Evolutionary conservation across 352 stramenopile genomes (phyloP), one percentile per base, ranked within the genome.

Genomic region (Thraustotheca clavata): DNA sequence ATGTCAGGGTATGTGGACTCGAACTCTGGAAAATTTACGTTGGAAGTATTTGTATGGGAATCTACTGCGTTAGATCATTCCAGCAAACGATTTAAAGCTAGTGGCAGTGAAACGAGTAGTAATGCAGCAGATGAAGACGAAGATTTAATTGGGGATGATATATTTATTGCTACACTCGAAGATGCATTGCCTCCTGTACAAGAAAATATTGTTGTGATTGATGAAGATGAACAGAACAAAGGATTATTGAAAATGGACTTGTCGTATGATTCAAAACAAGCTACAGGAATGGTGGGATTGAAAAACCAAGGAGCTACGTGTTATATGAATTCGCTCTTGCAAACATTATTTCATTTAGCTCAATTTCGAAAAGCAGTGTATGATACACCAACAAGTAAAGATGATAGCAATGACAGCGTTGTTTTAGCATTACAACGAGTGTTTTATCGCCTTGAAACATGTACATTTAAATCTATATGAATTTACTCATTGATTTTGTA

Each of bases 251-350:
- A n/a, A n/a, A 60, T 65, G 38, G 33, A 34, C 12, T 18, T 78
- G 18, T 55, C 70, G 38, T 89, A 90, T 52, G 80, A 91, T 60
- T 91, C 80, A 1, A 91, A 91, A 60, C 59, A 76, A n/a, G 82
- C 89, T 59, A 95, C 83, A 0, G 82, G 82, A 6, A 93, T 95
- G 83, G 84, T 95, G 16, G 86, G 86, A 0, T 62, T 95, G 5
- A 95, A 95, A 71, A 95, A 95, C 54, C 86, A 95, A 66, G 60
- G 60, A 14, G 89, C 88, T 12, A 97, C 89, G 11, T 97, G 91
- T 72, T 97, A 97, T 71, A 79, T 97, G 75, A 97, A 97, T 69
- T 97, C 88, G 27, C 69, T 97, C 18, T 77, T 97, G 26, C 89
- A 97, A 73, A 96, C 86, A 49, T 73, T 97, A 20, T 97, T 93